These are phyloP conservation scores for Leptodontidium sp. DNA, from an alignment of 2,329 filamentous ascomycete genomes.

Conservation along the genomic window DNA sequence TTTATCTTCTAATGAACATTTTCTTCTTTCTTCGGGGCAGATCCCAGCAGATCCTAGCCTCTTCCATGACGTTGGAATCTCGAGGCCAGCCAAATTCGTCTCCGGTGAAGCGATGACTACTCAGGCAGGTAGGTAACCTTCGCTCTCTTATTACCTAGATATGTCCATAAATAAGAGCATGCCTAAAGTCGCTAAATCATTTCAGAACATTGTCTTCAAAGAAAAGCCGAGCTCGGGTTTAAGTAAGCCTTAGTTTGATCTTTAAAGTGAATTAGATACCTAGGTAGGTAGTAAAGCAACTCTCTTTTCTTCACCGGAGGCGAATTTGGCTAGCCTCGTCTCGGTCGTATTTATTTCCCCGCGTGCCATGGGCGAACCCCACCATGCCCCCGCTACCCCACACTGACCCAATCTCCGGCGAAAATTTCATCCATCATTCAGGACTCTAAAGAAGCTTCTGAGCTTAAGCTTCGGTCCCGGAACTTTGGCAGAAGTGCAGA, in stretches of 20 bases:
- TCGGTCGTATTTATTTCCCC: conserved; percentile 4
- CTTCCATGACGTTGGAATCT: conserved; percentile 5
- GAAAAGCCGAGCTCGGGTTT: too few relatives aligned
- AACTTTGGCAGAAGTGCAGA: background rate
- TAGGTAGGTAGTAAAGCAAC: too few relatives aligned
- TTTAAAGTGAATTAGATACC: too few relatives aligned
- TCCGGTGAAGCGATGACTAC: background rate
- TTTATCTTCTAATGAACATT: background rate
- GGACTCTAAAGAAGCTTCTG: conserved; percentile 5
- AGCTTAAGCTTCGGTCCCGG: background rate
- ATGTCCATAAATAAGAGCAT: too few relatives aligned
- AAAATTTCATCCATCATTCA: background rate
- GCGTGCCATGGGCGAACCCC: background rate
- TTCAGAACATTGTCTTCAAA: too few relatives aligned
- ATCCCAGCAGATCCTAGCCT: background rate
- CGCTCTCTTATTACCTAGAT: too few relatives aligned
- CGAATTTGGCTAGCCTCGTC: background rate
- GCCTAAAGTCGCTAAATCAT: too few relatives aligned
- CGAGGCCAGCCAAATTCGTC: background rate
- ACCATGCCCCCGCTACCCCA: conserved; percentile 1
- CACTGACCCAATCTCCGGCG: background rate
- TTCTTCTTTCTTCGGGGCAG: background rate
- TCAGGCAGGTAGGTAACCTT: too few relatives aligned
- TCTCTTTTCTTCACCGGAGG: background rate
- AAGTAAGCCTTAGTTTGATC: too few relatives aligned